These are phyloP conservation scores for Simplicillium aogashimaense DNA, from an alignment of 2,329 filamentous ascomycete genomes.

Conservation along the genomic window DNA sequence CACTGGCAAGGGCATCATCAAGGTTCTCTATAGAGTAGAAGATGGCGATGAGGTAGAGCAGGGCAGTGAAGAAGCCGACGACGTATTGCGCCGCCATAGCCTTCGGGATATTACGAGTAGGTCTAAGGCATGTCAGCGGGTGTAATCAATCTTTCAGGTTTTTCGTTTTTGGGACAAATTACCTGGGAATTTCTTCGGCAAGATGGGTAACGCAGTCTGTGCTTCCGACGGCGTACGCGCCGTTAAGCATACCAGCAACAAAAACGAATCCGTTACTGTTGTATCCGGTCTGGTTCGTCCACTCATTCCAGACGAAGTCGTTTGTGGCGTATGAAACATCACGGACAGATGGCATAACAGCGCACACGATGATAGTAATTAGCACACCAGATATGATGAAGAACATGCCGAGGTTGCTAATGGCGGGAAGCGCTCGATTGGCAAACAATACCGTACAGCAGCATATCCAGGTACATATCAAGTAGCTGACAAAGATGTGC, in stretches of 20 bases:
- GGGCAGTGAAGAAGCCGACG: slow-evolving; percentile 30
- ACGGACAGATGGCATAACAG: slow-evolving; percentile 33
- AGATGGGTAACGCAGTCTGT: slow-evolving; percentile 57
- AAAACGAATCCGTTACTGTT: slow-evolving; percentile 28
- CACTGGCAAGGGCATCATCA: slow-evolving; percentile 29
- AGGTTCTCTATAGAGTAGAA: slow-evolving; percentile 42
- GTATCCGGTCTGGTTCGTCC: slow-evolving; percentile 28
- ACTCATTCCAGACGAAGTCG: slow-evolving; percentile 30
- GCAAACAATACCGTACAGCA: slow-evolving; percentile 37
- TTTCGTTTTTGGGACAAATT: not conserved
- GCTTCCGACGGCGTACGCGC: slow-evolving; percentile 57
- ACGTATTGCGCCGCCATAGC: slow-evolving; percentile 31
- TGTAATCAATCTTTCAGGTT: not conserved
- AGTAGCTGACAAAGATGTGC: slow-evolving; percentile 33
- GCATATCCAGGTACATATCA: slow-evolving; percentile 27
- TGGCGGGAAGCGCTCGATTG: slow-evolving; percentile 39
- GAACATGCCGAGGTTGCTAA: slow-evolving; percentile 45
- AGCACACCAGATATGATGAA: slow-evolving; percentile 40
- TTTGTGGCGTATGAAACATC: slow-evolving; percentile 17
- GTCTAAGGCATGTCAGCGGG: slow-evolving; percentile 4
- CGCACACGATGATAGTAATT: slow-evolving; percentile 43
- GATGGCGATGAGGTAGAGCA: slow-evolving; percentile 30
- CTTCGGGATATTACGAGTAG: slow-evolving; percentile 31
- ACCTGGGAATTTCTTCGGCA: slow-evolving; percentile 50
- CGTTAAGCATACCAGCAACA: slow-evolving; percentile 42